Percentiles rank a stretch among this genome's conserved stretches.
These are phyloP conservation scores for Diaporthe ampelina DNA, from an alignment of 2,329 filamentous ascomycete genomes.

Conservation along the genomic window DNA sequence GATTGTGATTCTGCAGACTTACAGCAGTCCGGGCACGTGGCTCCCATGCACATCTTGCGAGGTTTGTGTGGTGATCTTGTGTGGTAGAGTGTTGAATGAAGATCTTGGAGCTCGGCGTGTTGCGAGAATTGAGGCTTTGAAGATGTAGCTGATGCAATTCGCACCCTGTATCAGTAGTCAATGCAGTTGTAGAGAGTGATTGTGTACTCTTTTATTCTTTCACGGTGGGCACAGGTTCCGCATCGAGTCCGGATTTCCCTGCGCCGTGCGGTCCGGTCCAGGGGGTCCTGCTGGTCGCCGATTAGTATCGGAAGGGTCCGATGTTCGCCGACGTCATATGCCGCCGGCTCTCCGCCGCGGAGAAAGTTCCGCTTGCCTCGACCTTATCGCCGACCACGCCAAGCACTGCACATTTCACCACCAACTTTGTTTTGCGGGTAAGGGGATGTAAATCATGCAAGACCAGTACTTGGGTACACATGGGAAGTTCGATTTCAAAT, in stretches of 20 bases:
- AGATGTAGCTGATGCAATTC: no score
- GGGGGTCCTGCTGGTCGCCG: slow-evolving; percentile 18
- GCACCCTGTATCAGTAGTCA: no score
- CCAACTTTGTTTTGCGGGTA: not conserved
- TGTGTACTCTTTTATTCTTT: not conserved
- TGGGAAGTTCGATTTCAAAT: no score
- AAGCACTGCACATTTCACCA: not conserved
- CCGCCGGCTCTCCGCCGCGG: not conserved
- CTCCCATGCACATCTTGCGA: slow-evolving; percentile 56
- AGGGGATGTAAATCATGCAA: no score
- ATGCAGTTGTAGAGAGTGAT: not conserved
- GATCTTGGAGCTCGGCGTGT: not conserved
- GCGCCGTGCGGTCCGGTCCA: slow-evolving; percentile 10
- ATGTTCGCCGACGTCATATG: slow-evolving; percentile 29
- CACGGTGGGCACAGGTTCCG: not conserved
- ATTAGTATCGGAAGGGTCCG: slow-evolving; percentile 1
- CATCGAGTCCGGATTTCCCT: not conserved
- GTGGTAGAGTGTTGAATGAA: not conserved
- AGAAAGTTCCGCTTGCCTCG: not conserved
- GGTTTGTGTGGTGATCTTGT: not conserved
- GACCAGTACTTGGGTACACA: no score
- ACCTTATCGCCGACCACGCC: slow-evolving; percentile 2
- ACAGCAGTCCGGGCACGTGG: slow-evolving; percentile 59
- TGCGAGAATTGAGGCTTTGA: not conserved
- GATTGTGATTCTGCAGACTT: slow-evolving; percentile 43